Conservation (phyloP, 805 yeast species). For the Candida sanyiensis region DNA sequence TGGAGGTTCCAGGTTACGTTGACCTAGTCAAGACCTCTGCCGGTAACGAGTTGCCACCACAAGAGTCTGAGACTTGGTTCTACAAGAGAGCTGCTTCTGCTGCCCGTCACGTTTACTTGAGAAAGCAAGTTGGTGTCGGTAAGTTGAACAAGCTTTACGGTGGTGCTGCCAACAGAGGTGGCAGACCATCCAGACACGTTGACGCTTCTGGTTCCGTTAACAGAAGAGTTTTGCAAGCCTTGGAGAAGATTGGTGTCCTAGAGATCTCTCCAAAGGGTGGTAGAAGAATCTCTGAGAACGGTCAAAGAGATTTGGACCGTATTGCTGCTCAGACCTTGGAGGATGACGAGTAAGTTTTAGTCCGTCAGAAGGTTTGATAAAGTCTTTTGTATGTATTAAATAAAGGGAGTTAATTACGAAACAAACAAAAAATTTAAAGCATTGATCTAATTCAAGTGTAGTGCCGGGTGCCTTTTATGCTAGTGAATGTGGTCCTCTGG, state of each 20-base stretch:
- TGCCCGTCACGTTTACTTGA: conserved; percentile 99
- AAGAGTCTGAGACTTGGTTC: conserved; percentile 99
- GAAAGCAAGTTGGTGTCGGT: conserved; percentile 99
- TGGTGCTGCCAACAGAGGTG: conserved; percentile 98
- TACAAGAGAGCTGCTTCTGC: conserved; percentile 99
- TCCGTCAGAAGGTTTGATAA: conserved; percentile 1
- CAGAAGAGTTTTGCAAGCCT: conserved; percentile 97
- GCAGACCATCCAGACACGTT: conserved; percentile 96
- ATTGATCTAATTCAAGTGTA: background rate
- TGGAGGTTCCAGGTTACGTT: conserved; percentile 99
- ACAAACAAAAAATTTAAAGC: conserved; percentile 2
- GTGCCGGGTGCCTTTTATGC: too few species aligned
- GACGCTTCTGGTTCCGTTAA: conserved; percentile 99
- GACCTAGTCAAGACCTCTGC: conserved; percentile 99
- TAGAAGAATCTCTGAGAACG: conserved; percentile 98
- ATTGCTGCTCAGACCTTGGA: conserved; percentile 98
- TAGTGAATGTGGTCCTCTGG: conserved; percentile 36
- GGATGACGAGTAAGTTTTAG: conserved; percentile 55
- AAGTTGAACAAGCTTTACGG: conserved; percentile 98
- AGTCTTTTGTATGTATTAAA: conserved; percentile 12
- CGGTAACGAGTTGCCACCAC: conserved; percentile 99
- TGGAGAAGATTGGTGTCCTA: conserved; percentile 96
- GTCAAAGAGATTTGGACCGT: conserved; percentile 99
- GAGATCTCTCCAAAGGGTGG: conserved; percentile 98
- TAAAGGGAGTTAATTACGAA: conserved; percentile 16